Evolutionary conservation across 1,139 yeast genomes (phyloP), one percentile per base, ranked within the genome.

Genomic region (Yamadazyma spencermartinsiae): DNA sequence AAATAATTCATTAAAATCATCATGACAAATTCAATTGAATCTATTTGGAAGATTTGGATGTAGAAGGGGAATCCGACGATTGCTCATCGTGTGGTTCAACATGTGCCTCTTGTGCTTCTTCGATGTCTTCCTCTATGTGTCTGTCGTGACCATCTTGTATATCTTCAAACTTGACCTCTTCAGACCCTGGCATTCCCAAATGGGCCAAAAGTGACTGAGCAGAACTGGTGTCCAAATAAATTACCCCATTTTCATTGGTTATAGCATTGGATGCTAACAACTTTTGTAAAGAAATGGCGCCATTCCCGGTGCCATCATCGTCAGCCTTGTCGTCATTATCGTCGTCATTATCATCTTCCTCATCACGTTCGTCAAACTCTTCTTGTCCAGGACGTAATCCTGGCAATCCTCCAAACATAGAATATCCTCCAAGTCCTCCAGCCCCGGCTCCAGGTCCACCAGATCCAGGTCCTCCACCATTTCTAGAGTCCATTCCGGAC

Each of bases 241-340:
- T 73, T 12, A 75, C 80, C n/a, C 80, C 80, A 48, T 76, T 74
- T 51, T 75, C 80, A 48, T 69, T 74, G 39, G 80, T 74, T 45
- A 76, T 65, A 14, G 77, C 76, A 53, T 74, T 74, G 40, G 73
- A 69, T 33, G 76, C 74, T 43, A 75, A 65, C 50, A 75, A 61
- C 52, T 73, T 75, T 54, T 74, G 79, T 49, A 75, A 72, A 4
- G 79, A 72, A 38, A 74, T 70, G 37, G 77, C 74, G 8, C 73
- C 72, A 42, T 60, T 64, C n/a, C 54, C 55, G 19, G 56, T 52
- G 15, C 43, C 49, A 30, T 51, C 55, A 20, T 52, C 51, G 27
- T 49, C 54, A 26, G 61, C 61, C 25, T 63, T 60, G 18, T 63
- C 69, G 41, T 58, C 64, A 37, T 55, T 56, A 40, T 39, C 43